Percentiles rank a stretch among this genome's conserved stretches.
Conservation (phyloP, 371 early-diverging fungal species). For the Mucor racemosus region DNA sequence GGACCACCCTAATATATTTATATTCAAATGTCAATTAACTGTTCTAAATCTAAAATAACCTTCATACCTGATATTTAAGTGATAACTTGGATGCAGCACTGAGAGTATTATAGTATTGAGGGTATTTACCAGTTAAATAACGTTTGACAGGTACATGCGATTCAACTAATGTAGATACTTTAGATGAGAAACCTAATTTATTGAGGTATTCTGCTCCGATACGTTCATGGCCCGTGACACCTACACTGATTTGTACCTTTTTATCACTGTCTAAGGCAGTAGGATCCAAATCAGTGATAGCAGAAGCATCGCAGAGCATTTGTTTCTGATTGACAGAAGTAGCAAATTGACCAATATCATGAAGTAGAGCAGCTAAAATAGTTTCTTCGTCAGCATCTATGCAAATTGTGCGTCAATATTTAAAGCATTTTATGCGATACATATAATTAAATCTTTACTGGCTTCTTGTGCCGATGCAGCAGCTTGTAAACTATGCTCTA, state of each 20-base stretch:
- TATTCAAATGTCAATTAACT: background rate
- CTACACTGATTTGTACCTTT: slow-evolving; percentile 38
- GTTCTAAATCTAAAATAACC: background rate
- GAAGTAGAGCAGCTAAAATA: slow-evolving; percentile 56
- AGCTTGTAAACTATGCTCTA: slow-evolving; percentile 60
- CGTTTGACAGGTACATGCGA: slow-evolving; percentile 61
- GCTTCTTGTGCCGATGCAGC: slow-evolving; percentile 48
- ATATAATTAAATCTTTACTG: slow-evolving; percentile 14
- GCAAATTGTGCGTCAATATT: background rate
- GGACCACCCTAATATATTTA: slow-evolving; percentile 45
- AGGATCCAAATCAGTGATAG: slow-evolving; percentile 29
- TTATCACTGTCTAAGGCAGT: background rate
- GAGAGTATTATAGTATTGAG: slow-evolving; percentile 46
- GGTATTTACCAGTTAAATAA: slow-evolving; percentile 54
- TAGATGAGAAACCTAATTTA: slow-evolving; percentile 55
- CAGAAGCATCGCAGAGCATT: slow-evolving; percentile 50
- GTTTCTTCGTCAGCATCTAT: slow-evolving; percentile 56
- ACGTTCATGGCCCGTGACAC: slow-evolving; percentile 55
- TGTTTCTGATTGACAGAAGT: slow-evolving; percentile 48
- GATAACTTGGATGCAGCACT: slow-evolving; percentile 58
- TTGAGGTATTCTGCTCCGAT: slow-evolving; percentile 57
- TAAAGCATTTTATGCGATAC: too few relatives aligned
- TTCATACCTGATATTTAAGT: slow-evolving; percentile 52
- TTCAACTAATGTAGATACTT: slow-evolving; percentile 54
- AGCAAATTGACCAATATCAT: slow-evolving; percentile 64